Percentiles rank a stretch among this genome's conserved stretches.
Conservation (phyloP, 352 stramenopile species). For the Phytophthora chlamydospora region DNA sequence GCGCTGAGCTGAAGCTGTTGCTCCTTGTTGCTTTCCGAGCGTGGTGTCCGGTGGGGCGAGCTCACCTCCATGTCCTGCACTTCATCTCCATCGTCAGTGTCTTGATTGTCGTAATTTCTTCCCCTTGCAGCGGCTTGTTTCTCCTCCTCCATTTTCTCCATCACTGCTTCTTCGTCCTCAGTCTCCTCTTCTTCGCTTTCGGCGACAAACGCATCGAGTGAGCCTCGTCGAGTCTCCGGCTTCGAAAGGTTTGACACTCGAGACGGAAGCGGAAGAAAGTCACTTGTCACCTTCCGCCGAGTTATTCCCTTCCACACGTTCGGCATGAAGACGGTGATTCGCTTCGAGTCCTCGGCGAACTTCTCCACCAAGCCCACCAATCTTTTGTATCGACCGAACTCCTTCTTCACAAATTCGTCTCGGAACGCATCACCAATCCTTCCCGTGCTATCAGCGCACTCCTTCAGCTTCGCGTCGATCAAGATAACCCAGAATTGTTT, state of each 20-base stretch:
- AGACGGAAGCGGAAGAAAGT: conserved; percentile 50
- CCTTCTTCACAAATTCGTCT: conserved; percentile 56
- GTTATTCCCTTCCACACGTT: conserved; percentile 79
- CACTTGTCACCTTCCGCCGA: conserved; percentile 45
- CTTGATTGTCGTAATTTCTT: conserved; percentile 31
- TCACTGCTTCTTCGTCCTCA: conserved; percentile 49
- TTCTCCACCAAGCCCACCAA: conserved; percentile 67
- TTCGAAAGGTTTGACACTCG: conserved; percentile 1
- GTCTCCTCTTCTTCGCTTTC: conserved; percentile 64
- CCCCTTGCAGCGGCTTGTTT: conserved; percentile 4
- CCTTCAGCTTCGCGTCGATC: conserved; percentile 65
- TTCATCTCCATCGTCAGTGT: conserved; percentile 30
- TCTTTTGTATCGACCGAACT: conserved; percentile 81
- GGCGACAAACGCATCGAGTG: conserved; percentile 61
- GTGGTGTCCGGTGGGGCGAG: conserved; percentile 10
- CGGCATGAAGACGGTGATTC: conserved; percentile 39
- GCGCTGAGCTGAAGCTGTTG: conserved; percentile 15
- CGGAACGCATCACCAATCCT: conserved; percentile 52
- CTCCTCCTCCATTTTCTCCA: conserved; percentile 40
- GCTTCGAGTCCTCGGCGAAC: conserved; percentile 63
- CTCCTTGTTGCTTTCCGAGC: conserved; percentile 39
- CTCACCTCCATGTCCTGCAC: conserved; percentile 22
- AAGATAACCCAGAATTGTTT: conserved; percentile 84
- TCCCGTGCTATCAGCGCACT: conserved; percentile 44
- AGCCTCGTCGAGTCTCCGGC: conserved; percentile 46